Percentiles rank a stretch among this genome's conserved stretches.
phyloP scores from a whole-genome alignment of 2,329 filamentous ascomycete species.

The Ploettnerulaceae sp. region DNA sequence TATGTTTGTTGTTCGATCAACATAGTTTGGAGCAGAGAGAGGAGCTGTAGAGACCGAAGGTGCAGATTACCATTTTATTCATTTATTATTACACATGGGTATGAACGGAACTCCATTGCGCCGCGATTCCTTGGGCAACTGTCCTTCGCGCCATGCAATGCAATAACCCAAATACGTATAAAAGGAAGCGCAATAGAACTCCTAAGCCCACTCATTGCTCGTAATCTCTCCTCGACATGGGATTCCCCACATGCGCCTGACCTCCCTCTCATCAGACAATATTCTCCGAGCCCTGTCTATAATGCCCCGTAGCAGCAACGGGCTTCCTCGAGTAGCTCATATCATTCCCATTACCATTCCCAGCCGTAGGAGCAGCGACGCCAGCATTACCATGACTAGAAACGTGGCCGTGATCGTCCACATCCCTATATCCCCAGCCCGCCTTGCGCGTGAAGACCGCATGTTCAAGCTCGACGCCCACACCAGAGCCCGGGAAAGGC shows the following conservation, averaged over 20 bases:
- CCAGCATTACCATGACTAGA: constrained; percentile 6
- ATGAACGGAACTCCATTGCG: background rate
- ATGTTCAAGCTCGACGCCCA: constrained; percentile 44
- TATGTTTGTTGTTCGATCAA: background rate
- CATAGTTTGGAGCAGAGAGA: background rate
- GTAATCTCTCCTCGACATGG: background rate
- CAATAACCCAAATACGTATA: too few species aligned
- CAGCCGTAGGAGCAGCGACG: background rate
- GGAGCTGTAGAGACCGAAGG: background rate
- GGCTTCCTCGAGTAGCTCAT: constrained; percentile 10
- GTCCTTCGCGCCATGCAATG: too few species aligned
- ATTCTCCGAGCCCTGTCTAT: constrained; percentile 2
- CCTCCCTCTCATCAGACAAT: constrained; percentile 5
- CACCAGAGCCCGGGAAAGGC: constrained; percentile 43
- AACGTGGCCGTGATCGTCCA: background rate
- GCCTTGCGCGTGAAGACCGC: constrained; percentile 55
- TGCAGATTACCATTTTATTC: too few species aligned
- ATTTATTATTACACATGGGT: too few species aligned
- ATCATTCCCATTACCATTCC: constrained; percentile 2
- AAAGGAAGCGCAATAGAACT: too few species aligned
- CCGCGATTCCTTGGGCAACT: too few species aligned
- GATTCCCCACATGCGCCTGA: background rate
- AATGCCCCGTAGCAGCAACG: constrained; percentile 2
- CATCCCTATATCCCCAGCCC: constrained; percentile 48
- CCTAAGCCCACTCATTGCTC: background rate